Evolutionary conservation across 2,329 filamentous ascomycete genomes (phyloP), one percentile per base, ranked within the genome.

Genomic region (Pseudodiploospora longispora): DNA sequence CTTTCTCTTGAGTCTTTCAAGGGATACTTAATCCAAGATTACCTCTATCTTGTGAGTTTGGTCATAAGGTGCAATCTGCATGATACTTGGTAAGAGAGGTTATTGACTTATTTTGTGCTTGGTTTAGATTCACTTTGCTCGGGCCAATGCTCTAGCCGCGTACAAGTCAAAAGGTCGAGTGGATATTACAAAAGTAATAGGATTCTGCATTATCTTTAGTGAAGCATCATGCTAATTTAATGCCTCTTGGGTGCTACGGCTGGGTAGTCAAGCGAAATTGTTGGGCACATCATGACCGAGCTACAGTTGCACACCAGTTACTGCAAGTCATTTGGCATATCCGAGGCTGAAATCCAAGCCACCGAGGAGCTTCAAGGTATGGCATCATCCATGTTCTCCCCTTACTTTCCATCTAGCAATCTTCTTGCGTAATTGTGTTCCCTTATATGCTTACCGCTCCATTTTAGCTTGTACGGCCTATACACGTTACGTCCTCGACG

Each of bases 21-120:
- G 62, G 76, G 84, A 34, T 97, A 96, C 60, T 78, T 97, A 44
- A 75, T 93, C 7, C 91, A 97, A 56, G 91, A 97, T 57, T 96
- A 96, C 57, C 72, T 95, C 4, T 97, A 93, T 58, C 68, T 96
- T 36, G 85, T 93, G 55, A 36, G 72, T 58, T 10, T 12, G 8
- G 31, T 36, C 2, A 19, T 19, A 19, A 19, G 19, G 19, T 19
- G 19, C 19, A 19, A 19, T 19, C 3, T 19, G 19, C 19, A 19
- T 19, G 19, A 19, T 19, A 19, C 19, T 19, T 19, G 19, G 19
- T 19, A 19, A 19, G 19, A 19, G 19, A 19, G 3, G 19, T 2
- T 19, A 19, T 19, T 19, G 19, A 19, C 19, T 5, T 6, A 10
- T 12, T 9, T 27, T 10, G 12, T 28, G 10, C n/a, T 9, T 34